These are phyloP conservation scores for Ramaria rubella DNA, from an alignment of 768 basidiomycete genomes.

Conservation along the genomic window DNA sequence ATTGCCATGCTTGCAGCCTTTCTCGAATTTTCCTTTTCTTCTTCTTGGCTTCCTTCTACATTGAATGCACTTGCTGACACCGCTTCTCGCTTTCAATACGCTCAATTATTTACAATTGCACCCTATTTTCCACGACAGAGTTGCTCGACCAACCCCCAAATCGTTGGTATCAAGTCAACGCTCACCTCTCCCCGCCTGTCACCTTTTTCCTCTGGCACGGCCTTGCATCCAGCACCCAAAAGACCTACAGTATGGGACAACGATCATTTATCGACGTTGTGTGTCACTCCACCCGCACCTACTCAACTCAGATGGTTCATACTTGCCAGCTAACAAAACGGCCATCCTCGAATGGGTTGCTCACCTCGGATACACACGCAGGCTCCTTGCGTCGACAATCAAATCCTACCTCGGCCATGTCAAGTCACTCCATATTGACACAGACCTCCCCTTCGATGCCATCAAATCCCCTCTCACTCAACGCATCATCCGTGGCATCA, in stretches of 20 bases:
- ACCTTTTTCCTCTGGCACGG: slow-evolving; percentile 27
- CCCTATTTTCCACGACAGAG: slow-evolving; percentile 19
- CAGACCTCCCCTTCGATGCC: slow-evolving; percentile 21
- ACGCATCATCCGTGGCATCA: slow-evolving; percentile 28
- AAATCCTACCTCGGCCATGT: slow-evolving; percentile 23
- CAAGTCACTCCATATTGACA: slow-evolving; percentile 24
- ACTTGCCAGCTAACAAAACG: slow-evolving; percentile 8
- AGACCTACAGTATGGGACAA: slow-evolving; percentile 27
- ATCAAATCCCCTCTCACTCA: slow-evolving; percentile 22
- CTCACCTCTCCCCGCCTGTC: slow-evolving; percentile 12
- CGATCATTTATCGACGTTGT: slow-evolving; percentile 25
- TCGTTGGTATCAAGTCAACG: slow-evolving; percentile 15
- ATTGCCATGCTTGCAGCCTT: slow-evolving; percentile 12
- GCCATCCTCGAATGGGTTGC: slow-evolving; percentile 20
- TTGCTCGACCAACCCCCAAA: slow-evolving; percentile 16
- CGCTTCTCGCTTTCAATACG: slow-evolving; percentile 18
- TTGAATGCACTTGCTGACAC: slow-evolving; percentile 17
- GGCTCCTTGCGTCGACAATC: slow-evolving; percentile 17
- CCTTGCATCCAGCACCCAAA: slow-evolving; percentile 25
- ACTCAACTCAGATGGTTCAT: slow-evolving; percentile 4
- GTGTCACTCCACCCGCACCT: slow-evolving; percentile 14
- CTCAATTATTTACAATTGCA: slow-evolving; percentile 20
- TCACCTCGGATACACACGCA: slow-evolving; percentile 11
- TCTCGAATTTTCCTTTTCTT: slow-evolving; percentile 15
- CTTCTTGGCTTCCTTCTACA: slow-evolving; percentile 14